Base-by-base conservation (phyloP, 768 basidiomycete genomes). In the Amanita pseudoporphyria region DNA sequence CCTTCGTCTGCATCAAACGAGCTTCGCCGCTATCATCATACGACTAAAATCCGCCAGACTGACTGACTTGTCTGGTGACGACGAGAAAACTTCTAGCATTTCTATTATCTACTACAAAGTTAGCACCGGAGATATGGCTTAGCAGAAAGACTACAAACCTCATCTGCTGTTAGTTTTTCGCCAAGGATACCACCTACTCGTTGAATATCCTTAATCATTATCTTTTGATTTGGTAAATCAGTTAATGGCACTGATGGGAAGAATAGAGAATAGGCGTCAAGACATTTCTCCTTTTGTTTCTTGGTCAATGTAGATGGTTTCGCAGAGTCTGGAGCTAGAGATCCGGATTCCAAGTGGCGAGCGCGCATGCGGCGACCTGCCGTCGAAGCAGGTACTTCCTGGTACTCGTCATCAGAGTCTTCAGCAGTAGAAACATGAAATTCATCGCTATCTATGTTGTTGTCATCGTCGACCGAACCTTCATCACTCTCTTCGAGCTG, bases 21-120 rank as follows among this genome's bases (percentile, higher is more conserved):
- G 63, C 58, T 71, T 77, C 6, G 84, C 75, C 1, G 71, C 60
- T 21, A 80, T 61, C 81, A 90, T 87, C 79, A 92, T 87, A 18
- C 68, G 67, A 55, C 80, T 77, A 57, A 92, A 92, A 61, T 90
- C 86, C 12, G 67, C 62, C 30, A 89, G 69, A 49, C 63, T 64
- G 69, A 91, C 73, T 3, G 84, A 75, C 59, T 79, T 81, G 62
- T 90, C 87, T 0, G 75, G 66, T 0, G 78, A 74, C 0, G 75
- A 78, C 1, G 88, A 86, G 59, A 87, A 91, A 45, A 73, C 72
- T n/a, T 77, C 73, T 1, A 92, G 68, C 87, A 90, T 91, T 51
- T 89, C 86, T 2, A 82, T 56, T 56, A 87, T 81, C 88, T 90
- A 35, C 24, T 43, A 14, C 9, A 31, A 12, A 28, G 7, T 19